These are phyloP conservation scores for Candida sp. DNA, from an alignment of 1,139 yeast species.

Conservation along the genomic window DNA sequence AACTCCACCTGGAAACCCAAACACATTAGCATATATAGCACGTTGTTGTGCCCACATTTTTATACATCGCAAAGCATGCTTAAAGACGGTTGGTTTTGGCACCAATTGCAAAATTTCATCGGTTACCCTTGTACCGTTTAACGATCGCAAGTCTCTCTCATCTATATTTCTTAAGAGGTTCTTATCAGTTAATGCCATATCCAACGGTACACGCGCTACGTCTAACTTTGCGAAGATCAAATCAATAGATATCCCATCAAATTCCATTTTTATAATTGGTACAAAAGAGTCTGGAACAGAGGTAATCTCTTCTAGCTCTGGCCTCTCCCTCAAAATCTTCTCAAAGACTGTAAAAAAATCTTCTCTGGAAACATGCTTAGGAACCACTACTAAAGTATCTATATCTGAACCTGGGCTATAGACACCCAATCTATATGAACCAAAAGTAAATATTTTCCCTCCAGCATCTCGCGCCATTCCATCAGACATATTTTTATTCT, in stretches of 20 bases:
- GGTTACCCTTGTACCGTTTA: slow-evolving; percentile 96
- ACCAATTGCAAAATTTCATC: slow-evolving; percentile 88
- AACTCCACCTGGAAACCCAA: slow-evolving; percentile 99
- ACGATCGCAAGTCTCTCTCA: slow-evolving; percentile 82
- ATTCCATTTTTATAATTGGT: slow-evolving; percentile 87
- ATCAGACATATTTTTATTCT: slow-evolving; percentile 85
- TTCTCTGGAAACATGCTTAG: slow-evolving; percentile 89
- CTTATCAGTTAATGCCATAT: slow-evolving; percentile 77
- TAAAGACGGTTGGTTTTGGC: slow-evolving; percentile 91
- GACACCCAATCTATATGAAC: slow-evolving; percentile 92
- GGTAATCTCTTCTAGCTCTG: slow-evolving; percentile 85
- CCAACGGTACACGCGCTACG: slow-evolving; percentile 74
- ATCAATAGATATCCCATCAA: slow-evolving; percentile 88
- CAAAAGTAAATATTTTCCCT: slow-evolving; percentile 93
- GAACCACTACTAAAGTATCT: slow-evolving; percentile 92
- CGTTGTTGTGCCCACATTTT: slow-evolving; percentile 97
- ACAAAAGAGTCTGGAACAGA: slow-evolving; percentile 97
- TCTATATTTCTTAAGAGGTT: slow-evolving; percentile 81
- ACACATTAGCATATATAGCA: slow-evolving; percentile 90
- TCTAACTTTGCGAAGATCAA: slow-evolving; percentile 80
- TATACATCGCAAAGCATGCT: slow-evolving; percentile 87
- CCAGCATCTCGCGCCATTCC: slow-evolving; percentile 98
- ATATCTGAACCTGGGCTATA: slow-evolving; percentile 99
- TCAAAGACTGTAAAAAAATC: slow-evolving; percentile 85
- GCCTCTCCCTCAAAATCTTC: slow-evolving; percentile 59